Base-by-base conservation (phyloP, 306 rosid species). In the Macrotyloma uniflorum region DNA sequence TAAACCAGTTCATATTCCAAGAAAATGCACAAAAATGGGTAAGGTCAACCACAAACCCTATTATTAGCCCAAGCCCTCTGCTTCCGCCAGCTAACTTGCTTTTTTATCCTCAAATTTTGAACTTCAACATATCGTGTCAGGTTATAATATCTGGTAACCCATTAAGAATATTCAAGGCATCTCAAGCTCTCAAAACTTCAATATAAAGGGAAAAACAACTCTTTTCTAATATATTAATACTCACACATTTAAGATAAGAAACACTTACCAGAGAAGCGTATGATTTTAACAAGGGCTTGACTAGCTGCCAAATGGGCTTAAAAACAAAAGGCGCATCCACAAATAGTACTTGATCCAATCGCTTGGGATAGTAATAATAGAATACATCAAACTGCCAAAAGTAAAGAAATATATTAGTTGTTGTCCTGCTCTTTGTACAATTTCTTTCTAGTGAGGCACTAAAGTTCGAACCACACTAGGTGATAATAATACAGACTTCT, bases 261-360 rank as follows among this genome's bases (percentile, higher is more conserved):
- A 40, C 62, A 47, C 89, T 74, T 90, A 95, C 99, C 96, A 93
- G 67, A 42, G 96, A 93, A 83, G 94, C 88, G 80, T 95, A 91
- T 22, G 96, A 88, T 75, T 91, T 95, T 72, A 95, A 36, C 83
- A 93, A 64, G 30, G 99, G 99, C 76, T 89, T 95, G 79, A 82
- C 83, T 53, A 93, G 82, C 82, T 71, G 90, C 99, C 99, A 95
- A 67, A 95, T 78, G 53, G 99, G 99, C 86, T 85, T 81, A 87
- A 93, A 95, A 77, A 93, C 90, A 74, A 91, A 80, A 43, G 98
- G 97, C 80, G 99, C 94, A 58, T 87, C 98, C 79, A 95, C 94
- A 59, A 93, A 93, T 78, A 95, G 87, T 53, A 95, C 96, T 88
- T 95, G 81, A 57, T 82, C 89, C 85, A 95, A 71, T 40, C 97